Conservation (phyloP, 345 rosid genomes). For the Moringa oleifera region DNA sequence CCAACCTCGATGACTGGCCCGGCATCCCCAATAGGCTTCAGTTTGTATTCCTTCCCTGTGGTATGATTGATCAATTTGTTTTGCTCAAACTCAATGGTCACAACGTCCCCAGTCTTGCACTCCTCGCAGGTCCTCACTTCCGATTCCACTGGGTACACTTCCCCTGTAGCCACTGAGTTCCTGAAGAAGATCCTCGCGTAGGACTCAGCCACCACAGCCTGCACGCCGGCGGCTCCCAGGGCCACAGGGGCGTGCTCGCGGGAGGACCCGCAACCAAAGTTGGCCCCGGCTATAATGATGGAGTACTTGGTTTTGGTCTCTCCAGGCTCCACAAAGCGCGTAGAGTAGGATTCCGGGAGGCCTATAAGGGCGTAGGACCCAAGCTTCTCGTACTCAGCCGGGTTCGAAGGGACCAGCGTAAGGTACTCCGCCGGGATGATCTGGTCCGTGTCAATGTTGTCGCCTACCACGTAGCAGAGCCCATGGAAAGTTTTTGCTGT, state of each 20-base stretch:
- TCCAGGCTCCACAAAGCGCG: slow-evolving; percentile 53
- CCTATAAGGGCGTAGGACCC: slow-evolving; percentile 80
- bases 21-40: slow-evolving; percentile 86
- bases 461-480: slow-evolving; percentile 84
- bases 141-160: slow-evolving; percentile 71
- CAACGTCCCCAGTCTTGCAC: slow-evolving; percentile 76
- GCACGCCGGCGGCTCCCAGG: slow-evolving; percentile 80
- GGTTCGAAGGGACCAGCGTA: slow-evolving; percentile 85
- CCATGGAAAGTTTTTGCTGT: slow-evolving; percentile 57
- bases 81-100: slow-evolving; percentile 64
- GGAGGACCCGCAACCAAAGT: slow-evolving; percentile 93
- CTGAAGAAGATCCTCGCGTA: slow-evolving; percentile 89
- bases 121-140: slow-evolving; percentile 83
- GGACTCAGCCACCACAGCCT: slow-evolving; percentile 76
- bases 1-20: slow-evolving; percentile 89
- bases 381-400: slow-evolving; percentile 73
- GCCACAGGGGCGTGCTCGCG: slow-evolving; percentile 97
- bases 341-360: slow-evolving; percentile 60
- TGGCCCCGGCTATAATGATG: slow-evolving; percentile 73
- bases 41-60: slow-evolving; percentile 68
- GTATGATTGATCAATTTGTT: slow-evolving; percentile 75
- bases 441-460: slow-evolving; percentile 96
- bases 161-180: slow-evolving; percentile 86
- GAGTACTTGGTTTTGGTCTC: slow-evolving; percentile 60
- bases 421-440: slow-evolving; percentile 90